Evolutionary conservation across 1,284 basidiomycete species (phyloP), one percentile per base, ranked within the genome.

Genomic region (Cerioporus squamosus): DNA sequence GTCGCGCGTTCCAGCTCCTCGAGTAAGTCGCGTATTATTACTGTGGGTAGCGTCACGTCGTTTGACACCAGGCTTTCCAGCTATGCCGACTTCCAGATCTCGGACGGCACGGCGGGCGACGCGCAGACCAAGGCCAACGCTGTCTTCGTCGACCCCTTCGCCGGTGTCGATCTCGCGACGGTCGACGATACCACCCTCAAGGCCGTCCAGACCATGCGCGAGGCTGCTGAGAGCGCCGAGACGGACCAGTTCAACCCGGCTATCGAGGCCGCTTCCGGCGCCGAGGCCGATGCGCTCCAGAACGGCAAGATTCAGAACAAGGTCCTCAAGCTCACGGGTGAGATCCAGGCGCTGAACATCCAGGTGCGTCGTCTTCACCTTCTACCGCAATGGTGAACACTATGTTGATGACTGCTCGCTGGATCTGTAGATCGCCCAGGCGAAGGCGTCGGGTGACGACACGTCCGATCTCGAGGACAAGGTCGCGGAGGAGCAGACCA

Each of bases 251-350:
- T 82, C 67, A 74, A 81, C 69, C 76, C 78, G 9, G 68, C 70
- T 38, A 81, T 81, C 60, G 74, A 66, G 14, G 78, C 76, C 20
- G 78, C 76, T 23, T 77, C 69, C 14, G 79, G 78, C 38, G 75
- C 33, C 20, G 52, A 53, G 68, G 77, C 77, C 18, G 70, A 61
- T 43, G 78, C 78, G 18, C 72, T 82, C 14, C 70, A 76, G 56
- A 70, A 70, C 59, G 79, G 80, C 36, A 81, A 81, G 71, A 81
- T 77, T 66, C 76, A 79, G 76, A 82, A 83, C 75, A 82, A 83
- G 72, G 80, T 81, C 31, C 67, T 82, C 33, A 82, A 82, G 70
- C 69, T 82, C 53, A 79, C 77, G 23, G 80, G 75, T 31, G 71
- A 75, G 60, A 68, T 75, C 20, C 76, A 77, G 64, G 76, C 67